Evolutionary conservation across 2,329 filamentous ascomycete genomes (phyloP), one percentile per base, ranked within the genome.

Genomic region (Lojkania enalia): DNA sequence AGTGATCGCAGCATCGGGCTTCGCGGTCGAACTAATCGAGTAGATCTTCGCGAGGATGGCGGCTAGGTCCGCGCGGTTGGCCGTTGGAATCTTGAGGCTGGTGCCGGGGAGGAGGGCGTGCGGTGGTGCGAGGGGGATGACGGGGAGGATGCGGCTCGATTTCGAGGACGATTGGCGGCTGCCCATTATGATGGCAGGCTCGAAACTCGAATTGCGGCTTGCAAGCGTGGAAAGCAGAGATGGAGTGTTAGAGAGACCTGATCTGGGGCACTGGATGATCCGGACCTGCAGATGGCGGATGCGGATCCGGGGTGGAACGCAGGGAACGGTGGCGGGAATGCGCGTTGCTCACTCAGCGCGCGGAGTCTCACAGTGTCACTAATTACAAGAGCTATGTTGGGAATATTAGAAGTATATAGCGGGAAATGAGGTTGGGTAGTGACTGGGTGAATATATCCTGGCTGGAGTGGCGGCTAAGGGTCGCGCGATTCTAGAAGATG

Each of bases 31-130:
- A 20, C 85, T 85, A 57, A 85, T 84, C 61, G 87, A 87, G 71
- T 95, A 92, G 48, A 96, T 82, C 57, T 86, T 85, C 15, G 90
- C 88, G 45, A 99, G 83, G 33, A 97, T 82, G 39, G 92, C 88
- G 41, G 90, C 86, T 55, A 97, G 86, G 71, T 97, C 94, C 55
- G 89, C 84, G 39, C 92, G 88, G 69, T 86, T 85, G 30, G 86
- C 83, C 40, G 96, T 86, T 42, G 89, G 84, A 54, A 97, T 87
- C 58, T 91, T 87, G 58, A 95, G 81, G 39, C 91, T 84, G 44
- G 91, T 84, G 51, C 90, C 90, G 3, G 94, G 94, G 7, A 96
- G 81, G 30, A 97, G 83, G 55, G 96, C 87, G 51, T 84, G 82
- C 54, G 86, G 87, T 63, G 86, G 84, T 41, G 89, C 83, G 32